phyloP scores from a whole-genome alignment of 345 rosid species.

The Eucalyptus polybractea region DNA sequence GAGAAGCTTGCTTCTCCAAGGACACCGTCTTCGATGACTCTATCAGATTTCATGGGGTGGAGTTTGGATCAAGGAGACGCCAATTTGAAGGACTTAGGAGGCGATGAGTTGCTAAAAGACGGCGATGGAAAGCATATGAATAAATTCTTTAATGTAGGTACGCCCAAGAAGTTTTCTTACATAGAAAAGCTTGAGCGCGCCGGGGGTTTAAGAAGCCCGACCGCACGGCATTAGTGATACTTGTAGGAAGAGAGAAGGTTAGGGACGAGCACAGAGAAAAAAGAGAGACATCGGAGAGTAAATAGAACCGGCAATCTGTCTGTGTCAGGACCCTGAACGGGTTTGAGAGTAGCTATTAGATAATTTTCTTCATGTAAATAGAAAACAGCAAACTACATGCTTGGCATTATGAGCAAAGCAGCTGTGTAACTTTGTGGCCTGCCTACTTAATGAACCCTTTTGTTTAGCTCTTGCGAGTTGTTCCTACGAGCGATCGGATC shows the following conservation, averaged over 20 bases:
- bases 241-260: neutral
- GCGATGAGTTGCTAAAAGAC: conserved; percentile 19
- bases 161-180: conserved; percentile 48
- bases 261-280: neutral
- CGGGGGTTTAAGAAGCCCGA: conserved; percentile 63
- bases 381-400: neutral
- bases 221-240: conserved; percentile 35
- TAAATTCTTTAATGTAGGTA: conserved; percentile 26
- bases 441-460: neutral
- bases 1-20: conserved; percentile 12
- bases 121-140: conserved; percentile 8
- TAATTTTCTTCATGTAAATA: neutral
- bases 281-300: neutral
- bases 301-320: neutral
- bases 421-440: neutral
- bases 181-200: conserved; percentile 28
- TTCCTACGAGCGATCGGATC: neutral
- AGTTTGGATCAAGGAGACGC: conserved; percentile 17
- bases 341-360: neutral
- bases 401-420: neutral
- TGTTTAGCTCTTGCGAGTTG: neutral
- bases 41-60: conserved; percentile 84
- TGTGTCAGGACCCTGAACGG: neutral
- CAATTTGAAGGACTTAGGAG: conserved; percentile 12
- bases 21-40: conserved; percentile 19